A percentile compares a stretch with the other conserved stretches of the same genome.
These are phyloP conservation scores for Podaxis sp. DNA, from an alignment of 768 basidiomycete genomes.

Conservation along the genomic window DNA sequence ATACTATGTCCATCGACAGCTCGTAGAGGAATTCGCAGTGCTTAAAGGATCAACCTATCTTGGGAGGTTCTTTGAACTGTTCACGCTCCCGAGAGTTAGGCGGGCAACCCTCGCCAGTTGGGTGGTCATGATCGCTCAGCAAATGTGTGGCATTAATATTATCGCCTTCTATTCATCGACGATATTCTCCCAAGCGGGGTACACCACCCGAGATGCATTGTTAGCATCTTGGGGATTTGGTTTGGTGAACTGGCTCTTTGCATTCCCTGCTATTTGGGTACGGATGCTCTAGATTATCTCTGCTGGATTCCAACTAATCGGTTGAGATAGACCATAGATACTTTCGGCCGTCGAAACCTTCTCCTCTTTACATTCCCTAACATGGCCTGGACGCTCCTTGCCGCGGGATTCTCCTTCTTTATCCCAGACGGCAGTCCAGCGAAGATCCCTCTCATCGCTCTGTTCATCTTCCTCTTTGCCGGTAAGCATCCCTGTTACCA, in stretches of 20 bases:
- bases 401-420: conserved; percentile 73
- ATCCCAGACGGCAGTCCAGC: conserved; percentile 37
- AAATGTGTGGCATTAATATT: conserved; percentile 84
- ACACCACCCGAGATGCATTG: conserved; percentile 53
- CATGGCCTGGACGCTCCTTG: conserved; percentile 75
- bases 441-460: conserved; percentile 41
- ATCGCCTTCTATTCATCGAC: conserved; percentile 79
- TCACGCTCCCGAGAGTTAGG: conserved; percentile 66
- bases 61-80: conserved; percentile 60
- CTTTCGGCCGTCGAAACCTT: conserved; percentile 76
- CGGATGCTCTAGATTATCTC: conserved; percentile 14
- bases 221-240: conserved; percentile 70
- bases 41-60: conserved; percentile 48
- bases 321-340: conserved; percentile 56
- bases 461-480: conserved; percentile 45
- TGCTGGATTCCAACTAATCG: conserved; percentile 15
- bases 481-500: conserved; percentile 22
- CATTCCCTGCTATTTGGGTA: conserved; percentile 65
- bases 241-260: conserved; percentile 62
- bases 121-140: conserved; percentile 70
- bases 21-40: conserved; percentile 65
- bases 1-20: conserved; percentile 74
- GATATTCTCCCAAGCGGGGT: conserved; percentile 66
- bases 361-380: conserved; percentile 78
- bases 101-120: conserved; percentile 51